Evolutionary conservation across 2,329 filamentous ascomycete genomes (phyloP).

Genomic region (Phyllosticta citrichinensis): DNA sequence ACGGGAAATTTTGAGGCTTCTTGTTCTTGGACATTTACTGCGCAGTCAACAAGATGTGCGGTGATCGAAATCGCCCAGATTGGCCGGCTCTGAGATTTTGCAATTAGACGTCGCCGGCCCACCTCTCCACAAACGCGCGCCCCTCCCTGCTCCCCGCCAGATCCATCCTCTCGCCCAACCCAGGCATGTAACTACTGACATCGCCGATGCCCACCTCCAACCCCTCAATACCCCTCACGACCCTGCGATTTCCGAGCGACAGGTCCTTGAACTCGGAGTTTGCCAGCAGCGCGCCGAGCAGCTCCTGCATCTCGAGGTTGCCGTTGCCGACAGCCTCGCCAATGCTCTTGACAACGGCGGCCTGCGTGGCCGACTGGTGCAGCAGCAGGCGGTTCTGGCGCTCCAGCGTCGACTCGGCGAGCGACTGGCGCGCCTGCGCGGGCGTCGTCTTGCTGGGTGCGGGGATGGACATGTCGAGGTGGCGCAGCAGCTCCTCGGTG

Average conservation of each 20-base stretch:
- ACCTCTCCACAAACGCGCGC: conserved; percentile 5
- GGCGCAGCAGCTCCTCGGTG: conserved; percentile 25
- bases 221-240: conserved; percentile 23
- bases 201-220: conserved; percentile 29
- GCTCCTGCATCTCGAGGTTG: conserved; percentile 26
- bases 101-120: background rate
- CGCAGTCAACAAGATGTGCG: background rate
- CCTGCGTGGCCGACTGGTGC: conserved; percentile 24
- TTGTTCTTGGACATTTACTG: background rate
- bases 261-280: conserved; percentile 24
- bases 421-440: conserved; percentile 15
- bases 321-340: conserved; percentile 27
- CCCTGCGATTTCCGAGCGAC: conserved; percentile 16
- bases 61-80: too few relatives aligned
- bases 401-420: conserved; percentile 23
- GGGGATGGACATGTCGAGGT: conserved; percentile 21
- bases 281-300: conserved; percentile 29
- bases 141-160: conserved; percentile 11
- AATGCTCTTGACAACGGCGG: conserved; percentile 22
- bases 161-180: conserved; percentile 24
- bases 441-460: conserved; percentile 3
- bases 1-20: too few relatives aligned
- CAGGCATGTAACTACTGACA: conserved; percentile 27
- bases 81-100: background rate
- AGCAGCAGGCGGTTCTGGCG: conserved; percentile 24